phyloP scores from a whole-genome alignment of 2,329 filamentous ascomycete genomes.

The Tolypocladium sp. region DNA sequence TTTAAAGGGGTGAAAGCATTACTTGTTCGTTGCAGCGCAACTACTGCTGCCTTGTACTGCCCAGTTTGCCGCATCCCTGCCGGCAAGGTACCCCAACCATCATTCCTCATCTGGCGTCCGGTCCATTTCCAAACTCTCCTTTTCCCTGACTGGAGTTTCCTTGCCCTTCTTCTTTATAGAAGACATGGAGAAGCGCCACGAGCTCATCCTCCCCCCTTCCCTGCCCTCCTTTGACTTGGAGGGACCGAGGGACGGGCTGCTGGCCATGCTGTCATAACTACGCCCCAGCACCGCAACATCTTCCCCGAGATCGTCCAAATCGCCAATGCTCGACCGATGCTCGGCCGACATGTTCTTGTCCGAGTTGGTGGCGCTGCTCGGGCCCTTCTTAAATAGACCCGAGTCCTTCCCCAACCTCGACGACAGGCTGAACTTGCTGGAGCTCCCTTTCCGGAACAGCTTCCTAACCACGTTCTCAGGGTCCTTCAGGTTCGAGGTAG shows the following conservation, averaged over 20 bases:
- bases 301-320: conserved; percentile 43
- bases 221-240: conserved; percentile 35
- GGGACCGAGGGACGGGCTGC: conserved; percentile 47
- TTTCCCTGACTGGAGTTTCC: conserved; percentile 30
- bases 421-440: conserved; percentile 55
- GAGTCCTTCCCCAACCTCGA: conserved; percentile 46
- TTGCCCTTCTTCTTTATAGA: conserved; percentile 52
- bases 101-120: conserved; percentile 20
- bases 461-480: conserved; percentile 50
- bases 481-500: conserved; percentile 34
- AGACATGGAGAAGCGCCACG: conserved; percentile 49
- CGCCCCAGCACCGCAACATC: conserved; percentile 32
- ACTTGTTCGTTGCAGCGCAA: background rate
- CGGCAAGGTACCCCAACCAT: background rate
- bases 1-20: background rate
- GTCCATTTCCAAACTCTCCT: conserved; percentile 47
- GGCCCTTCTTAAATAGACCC: conserved; percentile 48
- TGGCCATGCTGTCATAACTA: conserved; percentile 47
- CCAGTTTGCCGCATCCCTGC: background rate
- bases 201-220: conserved; percentile 36
- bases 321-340: conserved; percentile 47
- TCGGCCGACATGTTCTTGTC: conserved; percentile 48
- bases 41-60: background rate
- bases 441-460: conserved; percentile 56
- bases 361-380: conserved; percentile 46